Evolutionary conservation across 2,329 filamentous ascomycete genomes (phyloP).

Genomic region (Arthroderma uncinatum): DNA sequence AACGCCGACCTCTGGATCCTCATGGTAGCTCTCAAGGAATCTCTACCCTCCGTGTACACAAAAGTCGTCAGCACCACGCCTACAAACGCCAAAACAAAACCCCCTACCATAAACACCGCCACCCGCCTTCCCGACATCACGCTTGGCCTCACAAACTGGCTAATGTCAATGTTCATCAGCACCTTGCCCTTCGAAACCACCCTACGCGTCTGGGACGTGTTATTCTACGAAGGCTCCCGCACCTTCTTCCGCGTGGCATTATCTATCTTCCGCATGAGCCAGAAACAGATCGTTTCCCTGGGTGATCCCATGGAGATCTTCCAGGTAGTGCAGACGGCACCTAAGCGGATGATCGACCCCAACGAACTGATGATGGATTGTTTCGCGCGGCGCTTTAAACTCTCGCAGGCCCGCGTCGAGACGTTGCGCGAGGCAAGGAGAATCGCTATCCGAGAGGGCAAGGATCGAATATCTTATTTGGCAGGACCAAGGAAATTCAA

Average conservation of each 20-base stretch:
- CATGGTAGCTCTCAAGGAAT: slow-evolving; percentile 75
- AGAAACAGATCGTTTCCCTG: slow-evolving; percentile 66
- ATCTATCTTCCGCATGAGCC: slow-evolving; percentile 80
- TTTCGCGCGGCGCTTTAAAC: slow-evolving; percentile 65
- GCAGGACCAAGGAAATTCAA: slow-evolving; percentile 10
- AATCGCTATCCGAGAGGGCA: slow-evolving; percentile 35
- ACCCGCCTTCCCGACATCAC: slow-evolving; percentile 73
- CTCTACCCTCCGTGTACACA: slow-evolving; percentile 70
- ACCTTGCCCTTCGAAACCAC: slow-evolving; percentile 86
- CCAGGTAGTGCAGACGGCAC: slow-evolving; percentile 80
- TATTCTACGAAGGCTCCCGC: slow-evolving; percentile 91
- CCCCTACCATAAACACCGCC: slow-evolving; percentile 33
- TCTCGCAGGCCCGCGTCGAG: slow-evolving; percentile 75
- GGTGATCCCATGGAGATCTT: slow-evolving; percentile 91
- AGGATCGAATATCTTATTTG: slow-evolving; percentile 29
- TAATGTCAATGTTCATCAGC: slow-evolving; percentile 94
- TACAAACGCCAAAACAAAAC: slow-evolving; percentile 28
- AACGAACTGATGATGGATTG: slow-evolving; percentile 74
- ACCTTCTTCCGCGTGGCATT: slow-evolving; percentile 87
- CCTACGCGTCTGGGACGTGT: slow-evolving; percentile 85
- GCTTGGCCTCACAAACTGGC: slow-evolving; percentile 88
- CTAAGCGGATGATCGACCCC: slow-evolving; percentile 67
- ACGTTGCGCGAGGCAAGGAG: slow-evolving; percentile 59
- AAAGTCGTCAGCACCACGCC: slow-evolving; percentile 67
- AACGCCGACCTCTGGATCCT: slow-evolving; percentile 91